Evolutionary conservation across 1,284 basidiomycete species (phyloP).

Genomic region (Ceratobasidium sp.): DNA sequence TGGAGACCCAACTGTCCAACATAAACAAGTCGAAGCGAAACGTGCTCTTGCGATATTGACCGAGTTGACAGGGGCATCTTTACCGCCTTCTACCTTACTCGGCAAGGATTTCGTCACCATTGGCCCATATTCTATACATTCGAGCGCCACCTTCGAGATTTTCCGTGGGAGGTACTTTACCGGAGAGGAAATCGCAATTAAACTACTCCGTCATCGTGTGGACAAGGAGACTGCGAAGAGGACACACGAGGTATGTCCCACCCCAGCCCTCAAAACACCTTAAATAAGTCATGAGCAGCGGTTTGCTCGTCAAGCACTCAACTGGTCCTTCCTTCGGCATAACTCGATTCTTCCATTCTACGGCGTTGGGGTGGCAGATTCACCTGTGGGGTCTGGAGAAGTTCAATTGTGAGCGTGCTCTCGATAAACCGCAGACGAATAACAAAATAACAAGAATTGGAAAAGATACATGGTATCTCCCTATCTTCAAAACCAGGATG

Average conservation of each 20-base stretch:
- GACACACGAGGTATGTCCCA: conserved; percentile 19
- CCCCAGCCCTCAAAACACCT: neutral
- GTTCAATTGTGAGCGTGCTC: conserved; percentile 16
- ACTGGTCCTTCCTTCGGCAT: conserved; percentile 25
- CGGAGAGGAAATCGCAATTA: conserved; percentile 24
- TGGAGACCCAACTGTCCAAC: neutral
- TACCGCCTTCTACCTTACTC: conserved; percentile 22
- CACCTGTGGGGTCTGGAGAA: neutral
- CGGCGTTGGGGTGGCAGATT: conserved; percentile 14
- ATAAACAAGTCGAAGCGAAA: conserved; percentile 22
- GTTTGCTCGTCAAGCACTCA: conserved; percentile 22
- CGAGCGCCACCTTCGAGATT: conserved; percentile 20
- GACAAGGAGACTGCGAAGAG: conserved; percentile 12
- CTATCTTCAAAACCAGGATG: conserved; percentile 23
- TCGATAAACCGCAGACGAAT: neutral
- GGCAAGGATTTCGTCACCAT: conserved; percentile 24
- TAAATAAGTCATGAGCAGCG: neutral
- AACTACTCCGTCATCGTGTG: conserved; percentile 25
- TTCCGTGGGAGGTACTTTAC: conserved; percentile 33
- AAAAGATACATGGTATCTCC: conserved; percentile 32
- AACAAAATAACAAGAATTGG: neutral
- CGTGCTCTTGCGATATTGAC: conserved; percentile 10
- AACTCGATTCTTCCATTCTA: conserved; percentile 32
- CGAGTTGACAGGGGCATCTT: conserved; percentile 24
- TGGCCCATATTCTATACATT: neutral